Percentiles rank a stretch among this genome's conserved stretches.
Evolutionary conservation across 2,329 filamentous ascomycete genomes (phyloP).

Genomic region (Knoxdaviesia capensis): DNA sequence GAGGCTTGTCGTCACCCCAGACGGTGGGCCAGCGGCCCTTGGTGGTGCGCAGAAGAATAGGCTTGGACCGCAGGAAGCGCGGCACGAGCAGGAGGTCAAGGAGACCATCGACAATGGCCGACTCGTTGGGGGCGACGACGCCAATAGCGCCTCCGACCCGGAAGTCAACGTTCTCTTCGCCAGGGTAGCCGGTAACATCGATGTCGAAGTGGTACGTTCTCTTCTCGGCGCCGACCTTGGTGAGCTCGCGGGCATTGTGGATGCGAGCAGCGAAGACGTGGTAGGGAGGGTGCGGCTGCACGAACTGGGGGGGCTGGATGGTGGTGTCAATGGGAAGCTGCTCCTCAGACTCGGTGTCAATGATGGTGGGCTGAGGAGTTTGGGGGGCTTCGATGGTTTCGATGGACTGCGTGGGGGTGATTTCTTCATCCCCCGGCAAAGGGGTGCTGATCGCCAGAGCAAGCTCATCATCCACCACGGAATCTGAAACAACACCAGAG

Average conservation of each 20-base stretch:
- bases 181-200: conserved; percentile 85
- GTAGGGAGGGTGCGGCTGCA: conserved; percentile 88
- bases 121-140: conserved; percentile 72
- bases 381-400: neutral
- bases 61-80: conserved; percentile 65
- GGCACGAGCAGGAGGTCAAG: conserved; percentile 68
- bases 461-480: neutral
- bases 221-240: conserved; percentile 78
- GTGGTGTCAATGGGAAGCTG: conserved; percentile 25
- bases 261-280: conserved; percentile 81
- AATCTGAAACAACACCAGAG: neutral
- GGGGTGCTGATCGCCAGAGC: conserved; percentile 11
- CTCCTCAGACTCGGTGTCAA: conserved; percentile 3
- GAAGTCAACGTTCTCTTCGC: conserved; percentile 72
- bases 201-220: conserved; percentile 94
- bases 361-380: conserved; percentile 4
- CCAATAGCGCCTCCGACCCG: conserved; percentile 93
- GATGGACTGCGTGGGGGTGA: conserved; percentile 8
- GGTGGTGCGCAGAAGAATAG: conserved; percentile 57
- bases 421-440: too few species aligned
- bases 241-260: conserved; percentile 69
- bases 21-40: conserved; percentile 88
- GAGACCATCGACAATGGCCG: conserved; percentile 58
- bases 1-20: conserved; percentile 76
- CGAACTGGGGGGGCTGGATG: conserved; percentile 65